Evolutionary conservation across 2,329 filamentous ascomycete species (phyloP), one percentile per base, ranked within the genome.

Genomic region (Arthrinium puccinioides): DNA sequence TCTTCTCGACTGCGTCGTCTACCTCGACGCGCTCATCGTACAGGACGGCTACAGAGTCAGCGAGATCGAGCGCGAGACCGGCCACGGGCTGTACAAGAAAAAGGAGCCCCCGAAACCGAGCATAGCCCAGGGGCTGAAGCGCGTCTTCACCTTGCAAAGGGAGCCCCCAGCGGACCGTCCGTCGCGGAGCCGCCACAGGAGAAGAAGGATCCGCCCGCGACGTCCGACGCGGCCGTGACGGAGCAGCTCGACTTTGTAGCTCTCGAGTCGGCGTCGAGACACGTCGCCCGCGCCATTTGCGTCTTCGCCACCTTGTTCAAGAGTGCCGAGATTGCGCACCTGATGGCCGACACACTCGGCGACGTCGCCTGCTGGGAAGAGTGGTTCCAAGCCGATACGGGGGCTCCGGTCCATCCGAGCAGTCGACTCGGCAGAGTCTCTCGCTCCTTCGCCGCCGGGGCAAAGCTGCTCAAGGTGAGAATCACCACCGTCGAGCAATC

Each of bases 281-380:
- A 37, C 2, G 39, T 44, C 14, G 36, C 42, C 2, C 24, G 13
- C 15, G 38, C 37, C 6, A 41, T 44, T 9, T 32, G 36, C 10
- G 14, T 39, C 15, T 41, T 44, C 10, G 30, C 37, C 7, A 42
- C 34, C 6, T 27, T 44, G 1, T 44, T 40, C 26, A 44, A 44
- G 27, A 41, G 39, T n/a, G 33, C 39, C 19, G 39, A 39, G 16
- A 10, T 44, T 6, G 23, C 42, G 2, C 13, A 26, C 9, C 39
- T 36, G 8, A 27, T 44, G 6, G 18, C 29, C 1, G 21, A 37
- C 9, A 34, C 39, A 7, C 26, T 42, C 4, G 21, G 32, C 14
- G 11, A 38, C 3, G 11, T 23, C 21, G 6, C 6, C 24, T 1
- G 2, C 20, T 33, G 31, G 31, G 13, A 3, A 7, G 9, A 23